Percentiles rank a stretch among this genome's conserved stretches.
These are phyloP conservation scores for Infundibulicybe gibba DNA, from an alignment of 768 basidiomycete species.

Conservation along the genomic window DNA sequence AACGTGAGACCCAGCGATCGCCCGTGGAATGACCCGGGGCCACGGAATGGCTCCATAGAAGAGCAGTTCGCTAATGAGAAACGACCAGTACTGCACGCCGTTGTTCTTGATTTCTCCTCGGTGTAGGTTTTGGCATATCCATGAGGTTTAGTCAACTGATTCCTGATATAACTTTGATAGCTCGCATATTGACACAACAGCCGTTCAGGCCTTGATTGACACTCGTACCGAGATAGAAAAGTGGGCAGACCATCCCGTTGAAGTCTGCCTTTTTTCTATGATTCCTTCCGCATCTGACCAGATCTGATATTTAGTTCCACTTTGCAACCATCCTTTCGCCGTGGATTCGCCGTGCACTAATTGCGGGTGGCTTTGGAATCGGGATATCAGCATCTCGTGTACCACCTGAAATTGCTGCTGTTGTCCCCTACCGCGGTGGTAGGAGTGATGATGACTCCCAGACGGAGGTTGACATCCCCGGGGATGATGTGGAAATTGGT, in stretches of 20 bases:
- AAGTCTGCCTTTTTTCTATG: constrained; percentile 36
- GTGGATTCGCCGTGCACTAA: constrained; percentile 87
- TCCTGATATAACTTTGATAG: constrained; percentile 28
- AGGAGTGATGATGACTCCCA: constrained; percentile 22
- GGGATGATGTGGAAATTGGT: constrained; percentile 28
- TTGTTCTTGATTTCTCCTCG: constrained; percentile 88
- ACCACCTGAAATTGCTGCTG: constrained; percentile 67
- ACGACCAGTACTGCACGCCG: constrained; percentile 72
- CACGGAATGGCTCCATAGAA: constrained; percentile 41
- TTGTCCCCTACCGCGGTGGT: constrained; percentile 62
- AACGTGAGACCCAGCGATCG: constrained; percentile 66
- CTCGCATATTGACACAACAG: constrained; percentile 89
- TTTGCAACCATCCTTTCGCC: constrained; percentile 90
- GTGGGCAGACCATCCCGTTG: constrained; percentile 75
- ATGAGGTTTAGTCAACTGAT: background rate
- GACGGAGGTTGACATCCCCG: constrained; percentile 14
- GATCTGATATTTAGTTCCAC: constrained; percentile 63
- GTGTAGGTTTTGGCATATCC: constrained; percentile 46
- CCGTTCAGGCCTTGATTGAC: constrained; percentile 88
- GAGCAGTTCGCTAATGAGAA: constrained; percentile 47
- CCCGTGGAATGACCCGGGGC: constrained; percentile 94
- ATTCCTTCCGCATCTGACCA: background rate
- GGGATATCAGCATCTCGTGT: constrained; percentile 41
- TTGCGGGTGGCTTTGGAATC: constrained; percentile 88
- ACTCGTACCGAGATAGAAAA: constrained; percentile 83